Percentiles rank a stretch among this genome's conserved stretches.
These are phyloP conservation scores for Zymoseptoria ardabiliae DNA, from an alignment of 2,329 filamentous ascomycete genomes.

Conservation along the genomic window DNA sequence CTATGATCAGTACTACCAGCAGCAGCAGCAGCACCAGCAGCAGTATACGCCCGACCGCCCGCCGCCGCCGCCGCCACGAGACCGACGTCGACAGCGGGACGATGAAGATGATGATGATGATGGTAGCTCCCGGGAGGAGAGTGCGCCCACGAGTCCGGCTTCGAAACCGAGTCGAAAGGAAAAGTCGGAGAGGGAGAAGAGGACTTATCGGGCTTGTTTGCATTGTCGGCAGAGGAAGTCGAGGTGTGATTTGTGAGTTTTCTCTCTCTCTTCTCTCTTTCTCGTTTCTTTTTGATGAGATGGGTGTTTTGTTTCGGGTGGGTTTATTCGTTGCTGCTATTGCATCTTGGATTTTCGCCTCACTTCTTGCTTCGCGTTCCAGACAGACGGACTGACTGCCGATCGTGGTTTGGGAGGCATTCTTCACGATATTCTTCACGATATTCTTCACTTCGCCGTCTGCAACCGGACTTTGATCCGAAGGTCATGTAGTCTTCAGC, in stretches of 20 bases:
- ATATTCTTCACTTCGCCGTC: too few relatives aligned
- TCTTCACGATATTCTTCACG: too few relatives aligned
- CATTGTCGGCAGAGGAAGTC: constrained; percentile 29
- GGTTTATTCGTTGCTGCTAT: background rate
- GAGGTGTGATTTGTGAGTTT: constrained; percentile 29
- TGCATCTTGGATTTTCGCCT: background rate
- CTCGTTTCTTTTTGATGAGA: background rate
- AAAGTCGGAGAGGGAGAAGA: constrained; percentile 26
- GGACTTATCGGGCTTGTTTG: constrained; percentile 28
- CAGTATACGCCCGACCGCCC: too few relatives aligned
- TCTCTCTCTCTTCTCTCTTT: too few relatives aligned
- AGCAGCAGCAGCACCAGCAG: too few relatives aligned
- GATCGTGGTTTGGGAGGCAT: background rate
- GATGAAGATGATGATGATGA: background rate
- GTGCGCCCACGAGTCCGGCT: background rate
- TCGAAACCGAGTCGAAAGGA: background rate
- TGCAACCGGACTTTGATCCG: background rate
- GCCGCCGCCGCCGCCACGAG: too few relatives aligned
- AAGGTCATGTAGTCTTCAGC: background rate
- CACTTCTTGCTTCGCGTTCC: too few relatives aligned
- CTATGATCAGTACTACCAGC: background rate
- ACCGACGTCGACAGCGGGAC: background rate
- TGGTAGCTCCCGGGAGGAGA: background rate
- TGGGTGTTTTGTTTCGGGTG: background rate
- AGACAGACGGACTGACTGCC: too few relatives aligned